phyloP scores from a whole-genome alignment of 2,329 filamentous ascomycete genomes.

The Cladosporium colombiae region DNA sequence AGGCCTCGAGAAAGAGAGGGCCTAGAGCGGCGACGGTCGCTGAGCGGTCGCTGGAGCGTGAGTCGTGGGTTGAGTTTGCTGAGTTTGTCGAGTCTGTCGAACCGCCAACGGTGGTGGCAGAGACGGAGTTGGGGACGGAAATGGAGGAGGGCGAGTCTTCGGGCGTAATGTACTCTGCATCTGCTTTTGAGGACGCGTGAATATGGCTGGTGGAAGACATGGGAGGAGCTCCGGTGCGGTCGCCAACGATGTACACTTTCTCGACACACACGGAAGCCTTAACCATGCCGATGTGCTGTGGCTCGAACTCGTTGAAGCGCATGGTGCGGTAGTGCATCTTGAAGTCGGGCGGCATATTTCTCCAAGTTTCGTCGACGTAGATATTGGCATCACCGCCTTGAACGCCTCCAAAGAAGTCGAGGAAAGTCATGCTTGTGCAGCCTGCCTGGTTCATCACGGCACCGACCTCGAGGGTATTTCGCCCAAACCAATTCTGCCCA shows the following conservation, averaged over 20 bases:
- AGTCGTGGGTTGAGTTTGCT: not conserved
- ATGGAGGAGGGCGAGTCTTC: conserved; percentile 25
- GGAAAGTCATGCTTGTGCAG: conserved; percentile 53
- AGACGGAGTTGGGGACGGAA: not conserved
- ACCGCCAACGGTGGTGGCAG: not conserved
- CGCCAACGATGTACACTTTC: conserved; percentile 50
- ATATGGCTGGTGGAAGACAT: conserved; percentile 18
- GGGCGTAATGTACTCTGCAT: conserved; percentile 22
- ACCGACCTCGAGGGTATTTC: conserved; percentile 51
- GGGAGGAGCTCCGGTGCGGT: conserved; percentile 22
- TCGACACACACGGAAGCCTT: conserved; percentile 23
- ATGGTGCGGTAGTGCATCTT: conserved; percentile 23
- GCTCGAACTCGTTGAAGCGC: conserved; percentile 34
- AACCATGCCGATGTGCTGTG: conserved; percentile 39
- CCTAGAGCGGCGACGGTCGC: not conserved
- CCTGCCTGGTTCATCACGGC: conserved; percentile 43
- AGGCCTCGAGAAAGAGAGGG: conserved; percentile 49
- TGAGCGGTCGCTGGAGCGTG: not conserved
- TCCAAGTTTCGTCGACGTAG: conserved; percentile 61
- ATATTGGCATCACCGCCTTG: conserved; percentile 33
- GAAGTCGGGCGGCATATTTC: conserved; percentile 28
- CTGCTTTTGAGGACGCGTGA: not conserved
- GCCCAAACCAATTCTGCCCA: conserved; percentile 60
- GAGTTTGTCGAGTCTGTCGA: conserved; percentile 25
- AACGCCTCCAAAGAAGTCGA: conserved; percentile 55